Evolutionary conservation across 1,284 basidiomycete species (phyloP).

Genomic region (Melampsora occidentalis): DNA sequence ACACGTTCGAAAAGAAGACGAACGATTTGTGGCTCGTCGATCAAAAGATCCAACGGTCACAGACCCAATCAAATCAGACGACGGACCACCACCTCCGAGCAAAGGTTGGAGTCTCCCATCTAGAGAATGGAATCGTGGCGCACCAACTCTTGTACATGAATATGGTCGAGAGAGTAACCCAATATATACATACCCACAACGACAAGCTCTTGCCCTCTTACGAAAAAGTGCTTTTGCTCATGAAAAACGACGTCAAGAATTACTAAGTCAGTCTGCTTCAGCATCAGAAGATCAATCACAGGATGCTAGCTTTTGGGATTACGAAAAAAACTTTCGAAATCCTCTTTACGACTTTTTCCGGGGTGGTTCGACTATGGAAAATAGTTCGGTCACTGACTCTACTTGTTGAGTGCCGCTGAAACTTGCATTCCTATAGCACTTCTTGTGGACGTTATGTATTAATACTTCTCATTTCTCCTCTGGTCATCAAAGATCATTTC

Average conservation of each 20-base stretch:
- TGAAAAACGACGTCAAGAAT: conserved; percentile 24
- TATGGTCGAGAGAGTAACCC: conserved; percentile 34
- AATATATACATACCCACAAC: conserved; percentile 27
- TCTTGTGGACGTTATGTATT: background rate
- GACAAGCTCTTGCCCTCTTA: conserved; percentile 25
- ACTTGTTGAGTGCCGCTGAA: conserved; percentile 18
- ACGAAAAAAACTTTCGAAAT: conserved; percentile 30
- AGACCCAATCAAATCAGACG: conserved; percentile 1
- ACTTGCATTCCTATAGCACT: background rate
- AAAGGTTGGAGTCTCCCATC: conserved; percentile 37
- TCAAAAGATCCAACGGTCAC: conserved; percentile 24
- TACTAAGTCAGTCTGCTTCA: conserved; percentile 13
- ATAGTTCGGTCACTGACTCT: conserved; percentile 34
- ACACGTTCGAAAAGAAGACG: conserved; percentile 15
- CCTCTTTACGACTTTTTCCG: conserved; percentile 43
- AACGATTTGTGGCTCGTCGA: conserved; percentile 18
- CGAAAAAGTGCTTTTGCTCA: conserved; percentile 35
- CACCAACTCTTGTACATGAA: conserved; percentile 34
- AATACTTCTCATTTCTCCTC: background rate
- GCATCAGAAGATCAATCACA: conserved; percentile 9
- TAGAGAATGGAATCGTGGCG: conserved; percentile 28
- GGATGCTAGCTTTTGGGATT: conserved; percentile 43
- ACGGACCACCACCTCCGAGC: conserved; percentile 8
- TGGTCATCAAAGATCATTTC: conserved; percentile 49
- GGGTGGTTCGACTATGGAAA: conserved; percentile 28